Percentiles rank a stretch among this genome's conserved stretches.
Conservation (phyloP, 768 basidiomycete genomes). For the Lactarius evosmus region DNA sequence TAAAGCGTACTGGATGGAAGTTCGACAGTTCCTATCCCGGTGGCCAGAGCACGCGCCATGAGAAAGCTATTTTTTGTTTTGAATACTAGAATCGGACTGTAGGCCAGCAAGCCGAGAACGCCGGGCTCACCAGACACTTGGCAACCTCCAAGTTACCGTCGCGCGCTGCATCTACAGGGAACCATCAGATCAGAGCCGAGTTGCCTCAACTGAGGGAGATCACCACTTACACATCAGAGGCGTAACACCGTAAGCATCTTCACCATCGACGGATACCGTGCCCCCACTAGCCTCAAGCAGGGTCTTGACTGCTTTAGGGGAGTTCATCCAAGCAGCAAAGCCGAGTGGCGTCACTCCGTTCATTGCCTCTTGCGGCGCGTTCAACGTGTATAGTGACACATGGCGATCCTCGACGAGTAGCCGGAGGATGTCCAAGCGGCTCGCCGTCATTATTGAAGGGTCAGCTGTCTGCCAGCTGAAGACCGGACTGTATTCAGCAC, state of each 20-base stretch:
- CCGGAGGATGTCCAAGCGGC: slow-evolving; percentile 56
- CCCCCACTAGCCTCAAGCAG: slow-evolving; percentile 63
- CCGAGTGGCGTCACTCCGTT: slow-evolving; percentile 75
- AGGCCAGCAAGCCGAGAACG: slow-evolving; percentile 2
- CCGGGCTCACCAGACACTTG: slow-evolving; percentile 52
- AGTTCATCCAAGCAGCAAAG: slow-evolving; percentile 75
- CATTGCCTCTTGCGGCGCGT: slow-evolving; percentile 67
- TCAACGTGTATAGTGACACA: slow-evolving; percentile 65
- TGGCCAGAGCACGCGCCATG: slow-evolving; percentile 73
- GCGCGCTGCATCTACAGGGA: slow-evolving; percentile 63
- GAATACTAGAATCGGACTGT: background rate
- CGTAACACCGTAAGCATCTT: slow-evolving; percentile 73
- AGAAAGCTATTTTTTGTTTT: slow-evolving; percentile 44
- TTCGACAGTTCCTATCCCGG: slow-evolving; percentile 67
- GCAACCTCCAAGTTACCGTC: slow-evolving; percentile 71
- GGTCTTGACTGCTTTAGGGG: slow-evolving; percentile 54
- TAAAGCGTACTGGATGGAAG: slow-evolving; percentile 66
- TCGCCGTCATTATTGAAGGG: slow-evolving; percentile 60
- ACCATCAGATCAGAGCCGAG: slow-evolving; percentile 12
- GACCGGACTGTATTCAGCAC: background rate
- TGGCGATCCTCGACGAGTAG: slow-evolving; percentile 53
- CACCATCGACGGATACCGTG: slow-evolving; percentile 65
- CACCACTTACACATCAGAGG: slow-evolving; percentile 74
- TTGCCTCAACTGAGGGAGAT: slow-evolving; percentile 10
- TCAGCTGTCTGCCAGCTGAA: slow-evolving; percentile 64